Evolutionary conservation across 768 basidiomycete genomes (phyloP).

Genomic region (Daedaleopsis sinensis): DNA sequence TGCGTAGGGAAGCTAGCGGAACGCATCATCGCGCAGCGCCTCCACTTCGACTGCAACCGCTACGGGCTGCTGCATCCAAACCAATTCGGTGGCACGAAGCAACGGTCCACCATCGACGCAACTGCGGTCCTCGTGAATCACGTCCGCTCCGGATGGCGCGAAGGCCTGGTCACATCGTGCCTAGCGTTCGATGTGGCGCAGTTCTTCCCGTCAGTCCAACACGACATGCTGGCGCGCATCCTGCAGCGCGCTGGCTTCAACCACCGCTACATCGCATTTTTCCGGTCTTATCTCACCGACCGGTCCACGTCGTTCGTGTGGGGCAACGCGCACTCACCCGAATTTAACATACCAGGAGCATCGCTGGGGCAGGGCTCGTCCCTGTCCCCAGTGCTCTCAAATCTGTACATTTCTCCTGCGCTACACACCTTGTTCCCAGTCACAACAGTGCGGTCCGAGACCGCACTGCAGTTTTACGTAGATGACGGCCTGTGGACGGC

Average conservation of each 20-base stretch:
- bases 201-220: conserved; percentile 25
- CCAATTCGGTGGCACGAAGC: conserved; percentile 25
- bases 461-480: conserved; percentile 18
- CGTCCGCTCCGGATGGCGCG: conserved; percentile 9
- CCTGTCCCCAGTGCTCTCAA: conserved; percentile 20
- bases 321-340: not conserved
- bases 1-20: conserved; percentile 28
- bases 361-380: conserved; percentile 21
- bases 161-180: conserved; percentile 6
- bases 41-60: conserved; percentile 24
- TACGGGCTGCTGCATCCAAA: conserved; percentile 19
- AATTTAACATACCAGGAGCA: not conserved
- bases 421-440: not conserved
- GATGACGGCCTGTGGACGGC: conserved; percentile 20
- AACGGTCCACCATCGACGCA: conserved; percentile 25
- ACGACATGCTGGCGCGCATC: conserved; percentile 11
- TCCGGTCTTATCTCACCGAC: conserved; percentile 12
- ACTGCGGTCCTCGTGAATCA: conserved; percentile 18
- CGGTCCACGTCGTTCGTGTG: conserved; percentile 15
- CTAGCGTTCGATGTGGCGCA: conserved; percentile 24
- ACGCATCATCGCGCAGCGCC: conserved; percentile 19
- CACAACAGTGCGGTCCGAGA: too few species aligned
- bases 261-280: conserved; percentile 8
- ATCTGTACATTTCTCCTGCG: conserved; percentile 19
- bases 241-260: conserved; percentile 17